Evolutionary conservation across 2,329 filamentous ascomycete species (phyloP).

Genomic region (Chalaropsis thielavioides): DNA sequence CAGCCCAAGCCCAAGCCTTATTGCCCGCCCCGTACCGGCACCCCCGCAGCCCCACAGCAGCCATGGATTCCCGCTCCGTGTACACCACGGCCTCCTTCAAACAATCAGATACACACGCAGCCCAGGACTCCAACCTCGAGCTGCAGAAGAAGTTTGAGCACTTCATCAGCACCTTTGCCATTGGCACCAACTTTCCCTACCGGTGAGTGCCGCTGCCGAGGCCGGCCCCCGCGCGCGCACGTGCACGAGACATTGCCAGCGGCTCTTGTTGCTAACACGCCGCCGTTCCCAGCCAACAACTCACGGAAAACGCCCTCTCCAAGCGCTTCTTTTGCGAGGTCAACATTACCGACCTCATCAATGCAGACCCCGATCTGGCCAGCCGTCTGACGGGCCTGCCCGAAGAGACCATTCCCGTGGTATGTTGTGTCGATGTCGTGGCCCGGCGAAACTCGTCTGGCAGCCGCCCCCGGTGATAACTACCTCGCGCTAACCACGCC

Average conservation of each 20-base stretch:
- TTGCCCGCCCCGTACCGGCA: neutral
- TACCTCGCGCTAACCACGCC: neutral
- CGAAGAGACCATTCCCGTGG: slow-evolving; percentile 79
- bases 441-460: too few species aligned
- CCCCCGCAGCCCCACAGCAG: neutral
- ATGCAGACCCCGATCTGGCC: slow-evolving; percentile 88
- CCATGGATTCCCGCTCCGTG: slow-evolving; percentile 15
- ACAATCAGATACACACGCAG: slow-evolving; percentile 46
- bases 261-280: neutral
- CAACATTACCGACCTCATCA: slow-evolving; percentile 89
- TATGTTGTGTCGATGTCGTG: slow-evolving; percentile 31
- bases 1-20: neutral
- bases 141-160: slow-evolving; percentile 69
- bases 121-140: slow-evolving; percentile 54
- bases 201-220: slow-evolving; percentile 9
- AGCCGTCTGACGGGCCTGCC: slow-evolving; percentile 82
- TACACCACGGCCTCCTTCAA: slow-evolving; percentile 17
- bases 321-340: slow-evolving; percentile 95
- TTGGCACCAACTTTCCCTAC: slow-evolving; percentile 14
- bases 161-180: slow-evolving; percentile 38
- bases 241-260: too few species aligned
- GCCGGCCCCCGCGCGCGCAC: too few species aligned
- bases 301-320: slow-evolving; percentile 83
- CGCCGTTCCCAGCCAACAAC: slow-evolving; percentile 56
- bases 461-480: neutral